These are phyloP conservation scores for Alnus glutinosa DNA, from an alignment of 306 rosid genomes.

Conservation along the genomic window DNA sequence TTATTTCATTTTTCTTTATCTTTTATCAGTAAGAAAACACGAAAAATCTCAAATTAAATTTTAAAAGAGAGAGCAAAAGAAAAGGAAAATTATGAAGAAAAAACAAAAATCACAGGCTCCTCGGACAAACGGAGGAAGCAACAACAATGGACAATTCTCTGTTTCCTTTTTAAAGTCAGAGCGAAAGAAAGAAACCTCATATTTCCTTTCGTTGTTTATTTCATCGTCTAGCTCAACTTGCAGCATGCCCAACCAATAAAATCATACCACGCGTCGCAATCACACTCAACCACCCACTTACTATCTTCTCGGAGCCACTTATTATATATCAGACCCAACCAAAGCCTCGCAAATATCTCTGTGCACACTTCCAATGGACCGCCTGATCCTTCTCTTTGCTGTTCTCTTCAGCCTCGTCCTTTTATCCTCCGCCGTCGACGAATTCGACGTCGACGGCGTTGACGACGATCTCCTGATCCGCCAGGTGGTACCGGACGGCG, in stretches of 20 bases:
- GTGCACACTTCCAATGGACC: constrained; percentile 35
- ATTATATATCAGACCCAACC: neutral
- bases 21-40: too few relatives aligned
- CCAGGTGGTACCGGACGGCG: constrained; percentile 61
- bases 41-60: neutral
- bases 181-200: neutral
- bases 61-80: too few relatives aligned
- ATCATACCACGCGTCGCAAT: neutral
- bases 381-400: constrained; percentile 7
- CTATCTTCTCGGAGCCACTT: neutral
- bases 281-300: neutral
- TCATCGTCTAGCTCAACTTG: neutral
- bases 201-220: neutral
- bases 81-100: neutral
- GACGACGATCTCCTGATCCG: constrained; percentile 58
- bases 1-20: too few relatives aligned
- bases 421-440: constrained; percentile 21
- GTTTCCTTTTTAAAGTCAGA: neutral
- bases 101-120: neutral
- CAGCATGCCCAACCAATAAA: neutral
- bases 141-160: neutral
- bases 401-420: constrained; percentile 36
- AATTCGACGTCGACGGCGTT: neutral
- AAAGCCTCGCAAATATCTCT: neutral
- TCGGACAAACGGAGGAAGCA: neutral